Conservation (phyloP, 257 asterid species). For the Penstemon newberryi region DNA sequence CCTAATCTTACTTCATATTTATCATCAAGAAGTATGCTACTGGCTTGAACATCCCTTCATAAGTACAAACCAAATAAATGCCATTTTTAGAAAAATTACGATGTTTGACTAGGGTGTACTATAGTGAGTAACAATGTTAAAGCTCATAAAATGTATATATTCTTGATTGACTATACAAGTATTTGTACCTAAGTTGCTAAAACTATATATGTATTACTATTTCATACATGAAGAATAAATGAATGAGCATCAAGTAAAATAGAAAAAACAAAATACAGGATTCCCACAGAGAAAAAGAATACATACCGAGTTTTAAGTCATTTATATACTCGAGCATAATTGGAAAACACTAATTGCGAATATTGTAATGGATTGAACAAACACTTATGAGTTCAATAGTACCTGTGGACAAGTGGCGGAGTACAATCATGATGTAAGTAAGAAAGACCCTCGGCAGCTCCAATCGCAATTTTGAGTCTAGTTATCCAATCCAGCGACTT, state of each 20-base stretch:
- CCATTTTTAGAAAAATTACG: too few species aligned
- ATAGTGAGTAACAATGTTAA: too few species aligned
- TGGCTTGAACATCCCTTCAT: conserved; percentile 76
- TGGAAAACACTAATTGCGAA: not conserved
- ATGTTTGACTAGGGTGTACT: not conserved
- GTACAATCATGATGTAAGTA: conserved; percentile 71
- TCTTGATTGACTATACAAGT: too few species aligned
- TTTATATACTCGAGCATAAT: not conserved
- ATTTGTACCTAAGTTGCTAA: too few species aligned
- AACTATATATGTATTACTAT: too few species aligned
- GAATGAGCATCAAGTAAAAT: too few species aligned
- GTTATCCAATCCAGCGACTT: conserved; percentile 87
- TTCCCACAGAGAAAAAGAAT: too few species aligned
- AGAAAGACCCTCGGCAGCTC: conserved; percentile 69
- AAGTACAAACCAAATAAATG: conserved; percentile 18
- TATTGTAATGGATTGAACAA: not conserved
- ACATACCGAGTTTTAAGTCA: not conserved
- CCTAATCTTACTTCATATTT: conserved; percentile 78
- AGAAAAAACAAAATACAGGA: too few species aligned
- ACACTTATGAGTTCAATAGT: not conserved
- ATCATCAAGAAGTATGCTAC: conserved; percentile 78
- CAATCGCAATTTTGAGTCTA: conserved; percentile 68
- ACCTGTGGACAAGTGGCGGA: conserved; percentile 82
- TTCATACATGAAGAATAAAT: too few species aligned
- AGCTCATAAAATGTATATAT: too few species aligned